Evolutionary conservation across 2,329 filamentous ascomycete genomes (phyloP), one percentile per base, ranked within the genome.

Genomic region (Pseudogymnoascus sp.): DNA sequence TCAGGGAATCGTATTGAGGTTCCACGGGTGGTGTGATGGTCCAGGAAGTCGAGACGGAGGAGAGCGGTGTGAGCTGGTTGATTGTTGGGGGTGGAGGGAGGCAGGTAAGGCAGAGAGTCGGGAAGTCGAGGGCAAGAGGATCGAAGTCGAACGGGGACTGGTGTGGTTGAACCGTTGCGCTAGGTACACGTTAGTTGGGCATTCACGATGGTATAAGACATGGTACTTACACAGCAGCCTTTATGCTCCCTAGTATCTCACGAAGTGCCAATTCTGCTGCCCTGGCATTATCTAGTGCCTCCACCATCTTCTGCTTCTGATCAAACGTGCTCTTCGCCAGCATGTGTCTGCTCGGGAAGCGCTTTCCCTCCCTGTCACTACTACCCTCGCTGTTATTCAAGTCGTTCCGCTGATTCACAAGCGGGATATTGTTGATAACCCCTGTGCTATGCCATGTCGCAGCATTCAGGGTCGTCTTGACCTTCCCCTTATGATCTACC

Each of bases 251-350:
- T 63, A 96, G 77, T 50, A 97, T 79, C 77, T 97, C 93, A 66
- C 90, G 82, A 69, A 97, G 76, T 6, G 93, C 92, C 73, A 97
- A 77, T 76, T 96, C 91, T 21, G 93, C 87, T 4, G 93, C 93
- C 67, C 86, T 85, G 19, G 88, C 88, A n/a, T 85, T 91, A 73
- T 97, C 93, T 69, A 84, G 76, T 38, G 90, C 88, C 70, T 92
- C 90, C 53, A 82, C 79, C 67, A 86, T 72, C 75, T 86, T 82
- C 73, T 86, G 81, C 72, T 82, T 85, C 71, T 81, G 80, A 69
- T 88, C 89, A 66, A 86, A 79, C 66, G 86, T 87, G 11, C 69
- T 71, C 67, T 74, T 74, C 60, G 83, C 81, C 23, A 79, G 74
- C 47, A 78, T 75, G 67, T 83, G 81, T 66, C 80, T 79, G 75